Evolutionary conservation across 192 early-diverging fungal species (phyloP).

Genomic region (Linnemannia hyalina): DNA sequence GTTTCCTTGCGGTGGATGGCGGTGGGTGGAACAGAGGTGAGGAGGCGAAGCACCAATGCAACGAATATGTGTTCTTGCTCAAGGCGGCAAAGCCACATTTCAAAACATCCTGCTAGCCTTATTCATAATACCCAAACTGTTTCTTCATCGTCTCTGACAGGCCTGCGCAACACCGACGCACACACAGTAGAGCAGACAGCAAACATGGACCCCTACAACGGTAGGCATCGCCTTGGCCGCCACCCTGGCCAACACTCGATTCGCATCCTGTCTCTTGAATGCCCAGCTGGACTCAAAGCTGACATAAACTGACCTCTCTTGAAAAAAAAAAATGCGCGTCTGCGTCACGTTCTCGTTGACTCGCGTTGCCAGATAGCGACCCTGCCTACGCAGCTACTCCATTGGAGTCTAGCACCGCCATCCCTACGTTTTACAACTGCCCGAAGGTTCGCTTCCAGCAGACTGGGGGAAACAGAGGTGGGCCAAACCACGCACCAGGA

Average conservation of each 20-base stretch:
- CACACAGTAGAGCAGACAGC: background rate
- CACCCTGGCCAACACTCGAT: background rate
- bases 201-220: conserved; percentile 42
- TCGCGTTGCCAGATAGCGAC: conserved; percentile 46
- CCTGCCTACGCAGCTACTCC: conserved; percentile 60
- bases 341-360: background rate
- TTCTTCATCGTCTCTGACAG: background rate
- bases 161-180: background rate
- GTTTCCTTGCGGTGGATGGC: background rate
- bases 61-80: background rate
- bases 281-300: background rate
- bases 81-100: conserved; percentile 26
- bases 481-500: background rate
- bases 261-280: background rate
- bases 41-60: background rate
- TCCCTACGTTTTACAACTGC: conserved; percentile 57
- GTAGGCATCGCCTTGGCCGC: conserved; percentile 1
- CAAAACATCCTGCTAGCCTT: conserved; percentile 12
- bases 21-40: background rate
- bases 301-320: background rate
- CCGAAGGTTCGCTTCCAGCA: conserved; percentile 42
- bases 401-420: conserved; percentile 57
- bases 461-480: conserved; percentile 24
- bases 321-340: background rate
- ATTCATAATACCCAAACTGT: no score